phyloP scores from a whole-genome alignment of 2,329 filamentous ascomycete species.

The Hypoxylon sp. region DNA sequence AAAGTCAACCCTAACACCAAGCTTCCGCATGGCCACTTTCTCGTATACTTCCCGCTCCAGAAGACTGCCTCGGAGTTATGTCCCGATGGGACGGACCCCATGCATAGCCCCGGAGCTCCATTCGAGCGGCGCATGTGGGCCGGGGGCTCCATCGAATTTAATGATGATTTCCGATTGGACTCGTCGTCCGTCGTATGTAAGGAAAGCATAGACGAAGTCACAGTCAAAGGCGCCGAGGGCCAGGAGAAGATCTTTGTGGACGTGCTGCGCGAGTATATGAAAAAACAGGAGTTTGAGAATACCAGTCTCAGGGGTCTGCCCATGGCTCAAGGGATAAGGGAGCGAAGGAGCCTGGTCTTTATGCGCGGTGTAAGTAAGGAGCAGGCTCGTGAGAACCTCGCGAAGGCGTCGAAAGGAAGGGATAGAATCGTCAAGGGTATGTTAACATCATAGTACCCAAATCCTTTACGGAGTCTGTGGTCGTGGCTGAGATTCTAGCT shows the following conservation, averaged over 20 bases:
- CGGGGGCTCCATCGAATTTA: slow-evolving; percentile 78
- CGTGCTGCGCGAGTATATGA: slow-evolving; percentile 63
- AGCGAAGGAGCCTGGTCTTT: slow-evolving; percentile 68
- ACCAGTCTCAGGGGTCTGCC: slow-evolving; percentile 28
- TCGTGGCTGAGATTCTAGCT: slow-evolving; percentile 26
- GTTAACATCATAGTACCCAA: slow-evolving; percentile 48
- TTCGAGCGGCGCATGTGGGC: slow-evolving; percentile 90
- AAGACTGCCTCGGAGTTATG: slow-evolving; percentile 74
- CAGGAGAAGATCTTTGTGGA: slow-evolving; percentile 67
- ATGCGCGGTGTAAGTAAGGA: slow-evolving; percentile 56
- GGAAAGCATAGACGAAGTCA: slow-evolving; percentile 62
- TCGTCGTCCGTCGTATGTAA: slow-evolving; percentile 59
- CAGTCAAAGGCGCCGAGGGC: slow-evolving; percentile 52
- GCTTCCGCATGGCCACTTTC: slow-evolving; percentile 80
- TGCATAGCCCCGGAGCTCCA: slow-evolving; percentile 80
- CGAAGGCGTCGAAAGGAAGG: slow-evolving; percentile 42
- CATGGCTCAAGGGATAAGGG: slow-evolving; percentile 55
- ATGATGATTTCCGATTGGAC: slow-evolving; percentile 58
- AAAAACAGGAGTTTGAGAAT: slow-evolving; percentile 43
- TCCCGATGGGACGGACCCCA: slow-evolving; percentile 85
- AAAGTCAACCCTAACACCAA: slow-evolving; percentile 3
- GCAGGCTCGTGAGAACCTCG: slow-evolving; percentile 40
- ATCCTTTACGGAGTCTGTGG: slow-evolving; percentile 15
- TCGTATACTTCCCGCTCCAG: slow-evolving; percentile 88
- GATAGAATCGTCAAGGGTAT: slow-evolving; percentile 48